Evolutionary conservation across 495 filamentous ascomycete species (phyloP).

Genomic region (Penicillium diatomitis): DNA sequence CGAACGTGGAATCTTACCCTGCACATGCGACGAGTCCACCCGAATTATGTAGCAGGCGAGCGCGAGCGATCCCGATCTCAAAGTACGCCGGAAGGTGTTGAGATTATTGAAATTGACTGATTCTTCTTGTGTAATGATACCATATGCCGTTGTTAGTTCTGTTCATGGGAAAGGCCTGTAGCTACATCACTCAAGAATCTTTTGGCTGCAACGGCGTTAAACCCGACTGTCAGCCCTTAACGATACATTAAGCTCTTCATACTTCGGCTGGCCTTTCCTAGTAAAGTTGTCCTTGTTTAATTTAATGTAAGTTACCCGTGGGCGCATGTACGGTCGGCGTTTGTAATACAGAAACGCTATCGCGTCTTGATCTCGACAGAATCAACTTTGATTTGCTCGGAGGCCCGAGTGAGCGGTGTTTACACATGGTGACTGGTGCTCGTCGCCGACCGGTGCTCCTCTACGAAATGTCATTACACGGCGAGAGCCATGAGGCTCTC

Average conservation of each 20-base stretch:
- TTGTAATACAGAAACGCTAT: conserved; percentile 12
- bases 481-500: neutral
- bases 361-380: neutral
- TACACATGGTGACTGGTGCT: neutral
- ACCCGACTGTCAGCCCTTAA: too few relatives aligned
- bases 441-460: neutral
- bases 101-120: conserved; percentile 6
- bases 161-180: too few relatives aligned
- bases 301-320: neutral
- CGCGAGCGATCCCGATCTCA: conserved; percentile 2
- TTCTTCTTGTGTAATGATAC: neutral
- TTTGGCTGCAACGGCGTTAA: too few relatives aligned
- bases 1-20: conserved; percentile 33
- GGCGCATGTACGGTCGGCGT: neutral
- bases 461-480: neutral
- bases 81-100: neutral
- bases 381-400: neutral
- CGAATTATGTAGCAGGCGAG: conserved; percentile 6
- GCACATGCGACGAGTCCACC: conserved; percentile 29
- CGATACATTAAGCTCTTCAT: too few relatives aligned
- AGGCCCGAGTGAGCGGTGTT: neutral
- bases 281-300: neutral
- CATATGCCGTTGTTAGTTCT: too few relatives aligned
- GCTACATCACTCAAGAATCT: too few relatives aligned
- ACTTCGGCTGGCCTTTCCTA: conserved; percentile 7